Evolutionary conservation across 2,329 filamentous ascomycete genomes (phyloP).

Genomic region (Xylaria sp.): DNA sequence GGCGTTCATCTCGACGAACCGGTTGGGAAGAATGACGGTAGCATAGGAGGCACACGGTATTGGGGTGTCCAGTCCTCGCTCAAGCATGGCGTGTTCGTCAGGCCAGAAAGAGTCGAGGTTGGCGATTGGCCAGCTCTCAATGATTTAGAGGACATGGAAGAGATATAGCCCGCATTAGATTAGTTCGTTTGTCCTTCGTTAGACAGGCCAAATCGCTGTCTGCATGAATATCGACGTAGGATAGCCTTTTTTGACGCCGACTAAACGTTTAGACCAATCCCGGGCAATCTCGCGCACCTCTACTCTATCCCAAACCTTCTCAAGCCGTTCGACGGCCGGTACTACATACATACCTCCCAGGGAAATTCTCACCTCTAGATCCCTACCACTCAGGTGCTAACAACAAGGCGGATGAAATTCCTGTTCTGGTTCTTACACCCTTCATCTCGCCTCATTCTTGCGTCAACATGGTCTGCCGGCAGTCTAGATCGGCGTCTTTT

Average conservation of each 20-base stretch:
- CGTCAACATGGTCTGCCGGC: not conserved
- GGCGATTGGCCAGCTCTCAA: constrained; percentile 78
- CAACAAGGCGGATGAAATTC: not conserved
- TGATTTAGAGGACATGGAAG: constrained; percentile 81
- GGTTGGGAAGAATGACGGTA: constrained; percentile 84
- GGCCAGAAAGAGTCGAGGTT: constrained; percentile 80
- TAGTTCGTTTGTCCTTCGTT: constrained; percentile 21
- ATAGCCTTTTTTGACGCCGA: not conserved
- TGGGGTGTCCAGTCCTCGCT: constrained; percentile 72
- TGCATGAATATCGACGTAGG: constrained; percentile 14
- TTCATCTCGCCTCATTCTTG: not conserved
- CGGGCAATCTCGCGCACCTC: constrained; percentile 5
- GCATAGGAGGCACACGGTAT: constrained; percentile 73
- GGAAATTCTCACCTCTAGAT: not conserved
- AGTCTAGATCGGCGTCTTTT: not conserved
- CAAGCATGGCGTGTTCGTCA: constrained; percentile 82
- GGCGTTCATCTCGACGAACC: constrained; percentile 82
- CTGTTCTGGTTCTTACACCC: not conserved
- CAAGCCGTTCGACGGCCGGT: not conserved
- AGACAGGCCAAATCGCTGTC: constrained; percentile 20
- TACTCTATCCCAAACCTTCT: constrained; percentile 20
- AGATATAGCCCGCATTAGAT: constrained; percentile 62
- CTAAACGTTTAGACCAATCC: constrained; percentile 1
- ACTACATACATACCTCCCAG: not conserved
- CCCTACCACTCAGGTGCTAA: not conserved